Percentiles rank a stretch among this genome's conserved stretches.
Conservation (phyloP, 768 basidiomycete genomes). For the Termitomyces sp. region DNA sequence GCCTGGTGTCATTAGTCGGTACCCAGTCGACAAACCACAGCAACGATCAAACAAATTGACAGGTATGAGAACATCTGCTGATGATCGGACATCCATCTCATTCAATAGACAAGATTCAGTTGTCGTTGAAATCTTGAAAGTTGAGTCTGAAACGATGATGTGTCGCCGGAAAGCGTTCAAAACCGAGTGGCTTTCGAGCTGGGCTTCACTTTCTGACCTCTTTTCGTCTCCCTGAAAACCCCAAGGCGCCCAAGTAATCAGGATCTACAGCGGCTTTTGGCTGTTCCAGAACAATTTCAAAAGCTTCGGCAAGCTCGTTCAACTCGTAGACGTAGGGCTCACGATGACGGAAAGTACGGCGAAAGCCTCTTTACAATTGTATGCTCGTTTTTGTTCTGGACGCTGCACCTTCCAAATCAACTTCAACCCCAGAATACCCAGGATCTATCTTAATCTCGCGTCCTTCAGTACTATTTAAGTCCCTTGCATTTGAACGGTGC, state of each 20-base stretch:
- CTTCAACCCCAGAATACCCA: constrained; percentile 5
- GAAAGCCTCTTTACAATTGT: constrained; percentile 14
- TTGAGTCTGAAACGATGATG: background rate
- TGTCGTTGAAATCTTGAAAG: background rate
- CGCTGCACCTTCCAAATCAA: background rate
- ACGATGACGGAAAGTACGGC: constrained; percentile 1
- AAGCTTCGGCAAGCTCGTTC: background rate
- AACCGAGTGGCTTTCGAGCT: background rate
- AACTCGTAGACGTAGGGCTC: background rate
- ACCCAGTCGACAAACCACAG: background rate
- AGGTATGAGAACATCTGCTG: too few species aligned
- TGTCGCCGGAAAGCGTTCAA: background rate
- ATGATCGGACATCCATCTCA: background rate
- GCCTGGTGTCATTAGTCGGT: background rate
- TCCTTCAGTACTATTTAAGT: constrained; percentile 10
- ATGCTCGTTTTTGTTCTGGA: background rate
- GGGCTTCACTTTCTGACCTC: background rate
- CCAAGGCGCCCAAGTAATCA: background rate
- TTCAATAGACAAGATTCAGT: too few species aligned
- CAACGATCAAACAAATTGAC: background rate
- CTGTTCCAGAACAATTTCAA: background rate
- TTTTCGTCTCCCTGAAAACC: background rate
- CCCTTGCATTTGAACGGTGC: background rate
- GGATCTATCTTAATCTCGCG: constrained; percentile 11
- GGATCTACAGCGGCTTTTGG: background rate